Conservation (phyloP, 768 basidiomycete genomes). For the Cystofilobasidium bisporidii region DNA sequence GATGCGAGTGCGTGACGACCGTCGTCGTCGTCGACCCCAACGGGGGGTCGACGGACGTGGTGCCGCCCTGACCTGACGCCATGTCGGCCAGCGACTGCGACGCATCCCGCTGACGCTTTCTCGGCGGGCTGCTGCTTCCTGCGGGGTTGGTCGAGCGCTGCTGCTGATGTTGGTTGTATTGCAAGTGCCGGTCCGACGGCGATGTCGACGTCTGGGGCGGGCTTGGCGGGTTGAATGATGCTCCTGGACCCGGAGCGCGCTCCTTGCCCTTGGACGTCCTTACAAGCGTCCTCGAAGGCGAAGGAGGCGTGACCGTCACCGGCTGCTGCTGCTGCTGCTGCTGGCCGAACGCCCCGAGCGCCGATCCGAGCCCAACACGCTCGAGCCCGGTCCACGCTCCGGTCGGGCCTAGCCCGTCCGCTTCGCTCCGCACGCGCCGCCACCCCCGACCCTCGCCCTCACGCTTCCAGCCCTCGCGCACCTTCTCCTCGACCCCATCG, state of each 20-base stretch:
- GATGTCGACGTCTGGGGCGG: not conserved
- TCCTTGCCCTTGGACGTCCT: not conserved
- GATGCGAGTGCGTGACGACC: not conserved
- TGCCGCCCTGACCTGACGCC: not conserved
- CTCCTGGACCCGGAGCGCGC: not conserved
- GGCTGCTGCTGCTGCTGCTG: not conserved
- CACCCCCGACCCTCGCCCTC: slow-evolving; percentile 10
- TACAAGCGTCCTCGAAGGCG: not conserved
- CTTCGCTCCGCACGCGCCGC: slow-evolving; percentile 1
- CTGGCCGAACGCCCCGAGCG: slow-evolving; percentile 3
- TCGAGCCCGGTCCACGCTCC: not conserved
- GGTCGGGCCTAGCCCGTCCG: not conserved
- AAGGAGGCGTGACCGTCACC: not conserved
- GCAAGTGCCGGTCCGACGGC: not conserved
- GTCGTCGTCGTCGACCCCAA: not conserved
- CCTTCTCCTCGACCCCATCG: not conserved
- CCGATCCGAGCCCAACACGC: slow-evolving; percentile 14
- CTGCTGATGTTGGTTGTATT: not conserved
- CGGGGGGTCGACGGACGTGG: not conserved
- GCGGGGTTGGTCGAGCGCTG: not conserved
- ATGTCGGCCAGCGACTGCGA: not conserved
- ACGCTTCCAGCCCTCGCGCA: slow-evolving; percentile 6
- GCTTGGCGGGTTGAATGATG: not conserved
- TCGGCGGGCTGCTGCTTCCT: slow-evolving; percentile 16
- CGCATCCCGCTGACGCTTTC: slow-evolving; percentile 24